Evolutionary conservation across 176 grass and related monocot species (phyloP), one percentile per base, ranked within the genome.

Genomic region (Aegilops umbellulata): DNA sequence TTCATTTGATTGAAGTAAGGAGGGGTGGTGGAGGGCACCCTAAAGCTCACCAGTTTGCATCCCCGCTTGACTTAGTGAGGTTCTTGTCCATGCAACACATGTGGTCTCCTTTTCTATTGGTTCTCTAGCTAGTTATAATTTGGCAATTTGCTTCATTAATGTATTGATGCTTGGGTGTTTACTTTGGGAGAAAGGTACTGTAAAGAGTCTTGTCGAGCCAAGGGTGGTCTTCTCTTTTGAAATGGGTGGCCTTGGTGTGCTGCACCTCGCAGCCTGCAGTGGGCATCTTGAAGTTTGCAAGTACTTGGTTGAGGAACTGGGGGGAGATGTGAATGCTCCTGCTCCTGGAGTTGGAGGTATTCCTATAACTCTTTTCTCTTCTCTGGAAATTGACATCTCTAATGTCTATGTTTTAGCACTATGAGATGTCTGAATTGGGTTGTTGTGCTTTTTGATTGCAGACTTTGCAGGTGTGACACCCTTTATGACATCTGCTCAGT

Each of bases 281-380:
- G 87, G 31, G 32, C 77, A 80, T 76, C 77, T 80, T 5, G 77
- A 85, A 60, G 22, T 85, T 62, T 89, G 87, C 76, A 85, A 76
- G 77, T 85, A 84, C 46, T 74, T 89, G 12, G 76, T 89, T 20
- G 82, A 89, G 76, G 68, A 89, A 80, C 77, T 89, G 1, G 34
- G 60, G 51, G 58, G 31, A 31, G 87, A 85, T 25, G 12, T 63
- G 11, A 89, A 89, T 74, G 65, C 55, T 83, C 6, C 34, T 81
- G 65, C 6, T 64, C 5, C 4, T 55, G 16, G n/a, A 73, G n/a
- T 3, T 47, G 41, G 15, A 47, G 66, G 67, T 87, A 4, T 7
- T n/a, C 79, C 53, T n/a, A 22, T 73, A 82, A 76, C 31, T 44
- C 23, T 30, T 36, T 14, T 4, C 24, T 7, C 8, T 30, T 24